These are phyloP conservation scores for Poterioochromonas sp. DNA, from an alignment of 352 stramenopile genomes.

Conservation along the genomic window DNA sequence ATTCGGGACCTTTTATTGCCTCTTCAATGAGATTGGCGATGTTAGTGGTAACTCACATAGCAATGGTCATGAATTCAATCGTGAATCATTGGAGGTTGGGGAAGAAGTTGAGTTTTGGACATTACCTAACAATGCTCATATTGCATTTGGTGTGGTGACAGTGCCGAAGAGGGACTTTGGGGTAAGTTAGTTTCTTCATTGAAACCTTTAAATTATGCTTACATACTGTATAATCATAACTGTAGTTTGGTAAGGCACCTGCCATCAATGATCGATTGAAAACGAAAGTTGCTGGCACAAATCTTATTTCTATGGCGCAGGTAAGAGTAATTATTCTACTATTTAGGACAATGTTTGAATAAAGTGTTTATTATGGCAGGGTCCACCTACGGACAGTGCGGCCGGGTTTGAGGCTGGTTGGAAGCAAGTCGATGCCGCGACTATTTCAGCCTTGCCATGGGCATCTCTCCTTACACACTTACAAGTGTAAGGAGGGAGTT, in stretches of 20 bases:
- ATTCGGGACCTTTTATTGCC: background rate
- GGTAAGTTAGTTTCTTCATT: background rate
- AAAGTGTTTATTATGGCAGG: background rate
- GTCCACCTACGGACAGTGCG: background rate
- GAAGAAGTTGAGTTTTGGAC: constrained; percentile 14
- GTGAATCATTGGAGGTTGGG: background rate
- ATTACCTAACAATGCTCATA: background rate
- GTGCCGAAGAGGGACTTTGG: background rate
- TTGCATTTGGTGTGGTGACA: background rate
- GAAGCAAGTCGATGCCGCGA: background rate
- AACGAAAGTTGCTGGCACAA: background rate
- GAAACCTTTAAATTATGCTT: background rate
- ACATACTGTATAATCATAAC: background rate
- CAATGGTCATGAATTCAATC: background rate
- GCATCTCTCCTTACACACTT: no score
- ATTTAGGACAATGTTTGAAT: background rate
- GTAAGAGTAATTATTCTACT: background rate
- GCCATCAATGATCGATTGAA: constrained; percentile 1
- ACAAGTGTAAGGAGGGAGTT: no score
- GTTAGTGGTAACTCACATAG: background rate
- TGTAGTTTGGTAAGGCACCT: background rate
- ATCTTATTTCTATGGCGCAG: constrained; percentile 1
- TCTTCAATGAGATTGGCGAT: background rate
- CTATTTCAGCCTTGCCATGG: background rate
- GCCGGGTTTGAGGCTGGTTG: background rate